Evolutionary conservation across 495 filamentous ascomycete genomes (phyloP).

Genomic region (Penicillium atrosanguineum): DNA sequence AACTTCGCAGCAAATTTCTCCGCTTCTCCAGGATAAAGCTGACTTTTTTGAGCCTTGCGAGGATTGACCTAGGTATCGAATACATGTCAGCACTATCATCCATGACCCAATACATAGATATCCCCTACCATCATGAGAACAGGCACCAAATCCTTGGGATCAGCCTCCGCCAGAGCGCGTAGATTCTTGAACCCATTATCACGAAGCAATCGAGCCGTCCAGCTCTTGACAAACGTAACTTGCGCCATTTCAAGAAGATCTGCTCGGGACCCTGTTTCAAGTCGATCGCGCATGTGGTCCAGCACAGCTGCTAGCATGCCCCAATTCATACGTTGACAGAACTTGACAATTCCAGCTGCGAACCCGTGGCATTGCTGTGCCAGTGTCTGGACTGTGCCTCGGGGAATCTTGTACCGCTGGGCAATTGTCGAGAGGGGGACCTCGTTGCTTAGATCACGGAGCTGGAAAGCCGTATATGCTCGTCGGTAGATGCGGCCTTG

Average conservation of each 20-base stretch:
- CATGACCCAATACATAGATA: not conserved
- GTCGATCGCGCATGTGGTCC: slow-evolving; percentile 72
- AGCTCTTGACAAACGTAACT: slow-evolving; percentile 75
- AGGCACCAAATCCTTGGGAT: slow-evolving; percentile 65
- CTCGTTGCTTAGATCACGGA: slow-evolving; percentile 80
- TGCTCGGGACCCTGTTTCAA: slow-evolving; percentile 70
- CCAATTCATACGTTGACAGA: slow-evolving; percentile 74
- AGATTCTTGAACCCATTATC: slow-evolving; percentile 74
- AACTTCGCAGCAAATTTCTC: slow-evolving; percentile 64
- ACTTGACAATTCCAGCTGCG: slow-evolving; percentile 72
- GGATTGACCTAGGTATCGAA: slow-evolving; percentile 29
- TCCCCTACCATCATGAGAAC: slow-evolving; percentile 60
- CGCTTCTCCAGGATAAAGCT: slow-evolving; percentile 57
- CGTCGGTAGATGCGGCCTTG: slow-evolving; percentile 66
- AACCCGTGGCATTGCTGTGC: slow-evolving; percentile 77
- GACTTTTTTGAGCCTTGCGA: slow-evolving; percentile 57
- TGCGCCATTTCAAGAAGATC: slow-evolving; percentile 72
- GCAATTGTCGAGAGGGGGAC: slow-evolving; percentile 68
- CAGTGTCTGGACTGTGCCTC: slow-evolving; percentile 69
- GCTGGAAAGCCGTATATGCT: slow-evolving; percentile 76
- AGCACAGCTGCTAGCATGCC: slow-evolving; percentile 70
- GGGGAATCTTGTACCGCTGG: slow-evolving; percentile 63
- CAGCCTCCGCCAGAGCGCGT: slow-evolving; percentile 63
- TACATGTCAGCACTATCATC: not conserved
- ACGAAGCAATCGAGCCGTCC: slow-evolving; percentile 71